phyloP scores from a whole-genome alignment of 2,329 filamentous ascomycete genomes.

The Aspergillus brunneoviolaceus region DNA sequence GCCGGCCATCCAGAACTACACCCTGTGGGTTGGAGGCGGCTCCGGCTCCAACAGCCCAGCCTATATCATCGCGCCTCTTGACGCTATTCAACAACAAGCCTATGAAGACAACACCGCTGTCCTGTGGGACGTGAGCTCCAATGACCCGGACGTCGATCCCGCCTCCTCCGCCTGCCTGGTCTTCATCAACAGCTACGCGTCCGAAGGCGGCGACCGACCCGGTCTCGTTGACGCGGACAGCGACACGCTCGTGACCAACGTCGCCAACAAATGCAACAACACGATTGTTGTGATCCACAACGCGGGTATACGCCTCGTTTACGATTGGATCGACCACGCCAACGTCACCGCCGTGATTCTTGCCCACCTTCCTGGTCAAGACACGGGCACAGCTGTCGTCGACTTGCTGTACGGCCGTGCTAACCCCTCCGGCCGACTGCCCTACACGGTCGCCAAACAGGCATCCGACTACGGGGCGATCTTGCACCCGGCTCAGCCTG shows the following conservation, averaged over 20 bases:
- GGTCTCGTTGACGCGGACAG: slow-evolving; percentile 43
- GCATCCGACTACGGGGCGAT: slow-evolving; percentile 54
- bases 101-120: slow-evolving; percentile 53
- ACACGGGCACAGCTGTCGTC: slow-evolving; percentile 57
- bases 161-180: slow-evolving; percentile 47
- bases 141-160: slow-evolving; percentile 19
- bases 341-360: slow-evolving; percentile 66
- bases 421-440: slow-evolving; percentile 59
- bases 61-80: slow-evolving; percentile 53
- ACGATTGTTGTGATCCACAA: slow-evolving; percentile 67
- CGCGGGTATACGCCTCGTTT: slow-evolving; percentile 58
- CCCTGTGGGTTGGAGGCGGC: slow-evolving; percentile 48
- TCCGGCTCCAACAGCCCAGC: slow-evolving; percentile 51
- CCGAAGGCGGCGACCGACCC: slow-evolving; percentile 40
- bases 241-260: slow-evolving; percentile 57
- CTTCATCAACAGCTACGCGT: slow-evolving; percentile 56
- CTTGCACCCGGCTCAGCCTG: slow-evolving; percentile 15
- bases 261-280: slow-evolving; percentile 60
- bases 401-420: slow-evolving; percentile 59
- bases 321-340: slow-evolving; percentile 58
- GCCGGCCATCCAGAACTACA: slow-evolving; percentile 41
- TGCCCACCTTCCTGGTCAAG: slow-evolving; percentile 65
- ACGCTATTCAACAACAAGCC: slow-evolving; percentile 54
- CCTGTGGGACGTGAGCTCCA: slow-evolving; percentile 21
- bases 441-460: slow-evolving; percentile 61